phyloP scores from a whole-genome alignment of 768 basidiomycete genomes.

The Macrolepiota fuliginosa region DNA sequence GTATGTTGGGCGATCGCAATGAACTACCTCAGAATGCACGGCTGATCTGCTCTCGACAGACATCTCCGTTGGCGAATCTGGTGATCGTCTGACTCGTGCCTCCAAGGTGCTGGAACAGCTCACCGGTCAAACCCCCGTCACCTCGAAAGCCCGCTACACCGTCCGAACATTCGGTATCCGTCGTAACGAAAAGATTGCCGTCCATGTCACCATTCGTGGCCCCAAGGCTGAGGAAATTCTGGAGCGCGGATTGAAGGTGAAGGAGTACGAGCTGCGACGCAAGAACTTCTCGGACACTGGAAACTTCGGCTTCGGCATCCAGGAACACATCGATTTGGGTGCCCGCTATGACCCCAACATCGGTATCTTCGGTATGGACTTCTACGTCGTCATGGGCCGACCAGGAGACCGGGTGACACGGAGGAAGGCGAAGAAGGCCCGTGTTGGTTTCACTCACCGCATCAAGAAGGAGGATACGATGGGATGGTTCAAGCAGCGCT shows the following conservation, averaged over 20 bases:
- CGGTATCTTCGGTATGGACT: constrained; percentile 99
- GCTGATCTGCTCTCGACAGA: constrained; percentile 45
- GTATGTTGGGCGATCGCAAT: constrained; percentile 51
- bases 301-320: constrained; percentile 99
- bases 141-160: constrained; percentile 99
- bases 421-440: constrained; percentile 85
- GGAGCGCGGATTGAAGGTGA: constrained; percentile 98
- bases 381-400: constrained; percentile 96
- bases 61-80: constrained; percentile 99
- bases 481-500: constrained; percentile 99
- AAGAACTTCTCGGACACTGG: constrained; percentile 98
- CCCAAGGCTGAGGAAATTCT: constrained; percentile 99
- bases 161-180: constrained; percentile 99
- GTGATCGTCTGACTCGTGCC: constrained; percentile 97
- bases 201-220: constrained; percentile 97
- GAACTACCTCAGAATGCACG: constrained; percentile 10
- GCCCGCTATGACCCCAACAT: constrained; percentile 98
- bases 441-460: constrained; percentile 84
- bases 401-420: constrained; percentile 89
- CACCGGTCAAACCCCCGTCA: constrained; percentile 98
- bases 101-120: constrained; percentile 99
- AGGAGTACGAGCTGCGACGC: constrained; percentile 98
- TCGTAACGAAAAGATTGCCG: constrained; percentile 99
- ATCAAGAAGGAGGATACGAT: constrained; percentile 96
- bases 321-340: constrained; percentile 99